Conservation (phyloP, 805 yeast genomes). For the Saccharomycopsis sp. region DNA sequence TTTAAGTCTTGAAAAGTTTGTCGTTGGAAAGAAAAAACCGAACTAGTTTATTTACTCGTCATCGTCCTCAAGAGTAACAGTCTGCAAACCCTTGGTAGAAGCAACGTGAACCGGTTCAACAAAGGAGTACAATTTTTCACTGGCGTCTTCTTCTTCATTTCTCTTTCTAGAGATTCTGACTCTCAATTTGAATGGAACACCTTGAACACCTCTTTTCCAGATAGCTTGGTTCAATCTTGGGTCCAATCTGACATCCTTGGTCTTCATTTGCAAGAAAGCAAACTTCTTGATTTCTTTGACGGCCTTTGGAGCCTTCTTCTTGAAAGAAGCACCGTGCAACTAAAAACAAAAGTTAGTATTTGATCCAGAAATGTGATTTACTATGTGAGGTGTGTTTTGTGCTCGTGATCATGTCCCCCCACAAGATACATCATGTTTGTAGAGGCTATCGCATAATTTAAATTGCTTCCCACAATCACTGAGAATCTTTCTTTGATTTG, state of each 20-base stretch:
- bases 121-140: slow-evolving; percentile 93
- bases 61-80: slow-evolving; percentile 90
- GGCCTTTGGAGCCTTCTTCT: slow-evolving; percentile 99
- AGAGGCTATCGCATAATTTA: too few species aligned
- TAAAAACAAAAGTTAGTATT: too few species aligned
- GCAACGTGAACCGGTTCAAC: slow-evolving; percentile 97
- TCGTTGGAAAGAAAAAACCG: too few species aligned
- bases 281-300: slow-evolving; percentile 98
- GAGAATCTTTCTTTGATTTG: too few species aligned
- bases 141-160: slow-evolving; percentile 99
- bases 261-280: slow-evolving; percentile 98
- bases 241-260: slow-evolving; percentile 97
- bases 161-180: slow-evolving; percentile 98
- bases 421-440: too few species aligned
- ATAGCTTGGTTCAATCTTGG: slow-evolving; percentile 96
- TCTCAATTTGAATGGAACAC: slow-evolving; percentile 97
- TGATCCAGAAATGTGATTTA: too few species aligned
- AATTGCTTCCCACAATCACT: too few species aligned
- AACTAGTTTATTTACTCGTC: slow-evolving; percentile 38
- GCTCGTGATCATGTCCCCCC: too few species aligned
- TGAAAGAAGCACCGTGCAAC: slow-evolving; percentile 98
- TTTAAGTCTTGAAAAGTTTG: too few species aligned
- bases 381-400: too few species aligned
- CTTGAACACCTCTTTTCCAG: slow-evolving; percentile 99
- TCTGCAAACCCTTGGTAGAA: slow-evolving; percentile 93